Conservation (phyloP, 805 yeast species). For the Lipomyces yamadae region DNA sequence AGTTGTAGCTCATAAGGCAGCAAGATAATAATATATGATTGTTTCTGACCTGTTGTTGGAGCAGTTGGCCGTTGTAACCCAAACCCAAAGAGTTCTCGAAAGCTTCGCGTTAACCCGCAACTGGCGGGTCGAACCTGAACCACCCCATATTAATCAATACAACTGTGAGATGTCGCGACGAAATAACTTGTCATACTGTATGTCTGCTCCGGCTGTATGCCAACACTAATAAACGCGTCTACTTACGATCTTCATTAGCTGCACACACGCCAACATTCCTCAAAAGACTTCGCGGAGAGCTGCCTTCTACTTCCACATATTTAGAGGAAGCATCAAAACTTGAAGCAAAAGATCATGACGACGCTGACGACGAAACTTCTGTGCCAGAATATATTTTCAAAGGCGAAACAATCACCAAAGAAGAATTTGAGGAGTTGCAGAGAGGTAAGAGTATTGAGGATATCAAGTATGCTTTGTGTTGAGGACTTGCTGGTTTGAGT, state of each 20-base stretch:
- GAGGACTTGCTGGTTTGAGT: neutral
- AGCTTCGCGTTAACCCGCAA: too few species aligned
- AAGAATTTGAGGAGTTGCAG: constrained; percentile 28
- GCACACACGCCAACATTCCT: constrained; percentile 30
- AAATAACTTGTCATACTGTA: constrained; percentile 18
- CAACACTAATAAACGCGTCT: neutral
- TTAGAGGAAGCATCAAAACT: neutral
- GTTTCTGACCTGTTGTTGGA: too few species aligned
- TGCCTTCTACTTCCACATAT: constrained; percentile 24
- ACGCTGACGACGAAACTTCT: constrained; percentile 17
- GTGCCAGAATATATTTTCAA: constrained; percentile 30
- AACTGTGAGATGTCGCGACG: constrained; percentile 17
- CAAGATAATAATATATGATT: too few species aligned
- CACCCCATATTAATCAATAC: too few species aligned
- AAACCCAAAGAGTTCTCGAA: too few species aligned
- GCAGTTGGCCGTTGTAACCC: too few species aligned
- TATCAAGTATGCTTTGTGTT: constrained; percentile 21
- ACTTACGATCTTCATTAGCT: constrained; percentile 10
- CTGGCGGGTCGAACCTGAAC: too few species aligned
- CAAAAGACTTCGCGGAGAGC: constrained; percentile 26
- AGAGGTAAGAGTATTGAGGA: constrained; percentile 19
- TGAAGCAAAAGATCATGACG: neutral
- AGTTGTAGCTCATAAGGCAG: constrained; percentile 57
- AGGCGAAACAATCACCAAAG: constrained; percentile 29
- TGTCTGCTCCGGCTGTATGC: neutral